Base-by-base conservation (phyloP, 2,329 filamentous ascomycete genomes). In the Magnaporthiopsis incrustans region DNA sequence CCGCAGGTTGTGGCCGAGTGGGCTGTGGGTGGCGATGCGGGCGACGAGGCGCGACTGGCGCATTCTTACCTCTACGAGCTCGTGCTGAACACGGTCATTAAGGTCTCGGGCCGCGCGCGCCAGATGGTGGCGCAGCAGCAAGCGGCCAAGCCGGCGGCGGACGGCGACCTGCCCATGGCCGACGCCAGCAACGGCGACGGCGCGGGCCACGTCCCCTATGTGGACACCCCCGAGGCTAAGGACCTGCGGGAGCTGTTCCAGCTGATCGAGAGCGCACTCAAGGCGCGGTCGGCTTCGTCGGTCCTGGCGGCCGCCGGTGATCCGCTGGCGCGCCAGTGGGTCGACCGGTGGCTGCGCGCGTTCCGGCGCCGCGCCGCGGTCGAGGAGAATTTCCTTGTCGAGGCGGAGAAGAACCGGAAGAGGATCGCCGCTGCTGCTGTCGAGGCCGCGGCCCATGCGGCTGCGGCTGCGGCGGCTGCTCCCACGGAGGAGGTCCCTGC, bases 1-100 rank as follows among this genome's bases (percentile, higher is more conserved):
- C 95, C 95, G 0, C 81, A 87, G 65, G 89, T 88, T 22, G 92
- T 99, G 33, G 84, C 97, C 60, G 88, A 96, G 71, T 99, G 95
- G 95, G 91, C 91, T 0, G 82, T 99, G 15, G 81, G 86, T 60
- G 74, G 75, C 25, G 78, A 78, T 57, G 74, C 75, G 12, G 75
- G 76, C 69, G 85, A 26, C 85, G 86, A 2, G 89, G 89, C 61
- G 82, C 84, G 58, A 83, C 85, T 99, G 15, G 85, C 89, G 14
- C 84, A 89, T 69, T 81, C 88, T 8, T 88, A 94, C 77, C 82
- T 96, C 12, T 97, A 92, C 73, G 95, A 99, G 78, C 89, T 98
- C 78, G 88, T 98, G 22, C 87, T 88, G 67, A 90, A 90, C 69
- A 98, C 95, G 0, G 88, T 97, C 63, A 84, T 87, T 72, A 98